Percentiles rank a stretch among this genome's conserved stretches.
phyloP scores from a whole-genome alignment of 2,329 filamentous ascomycete genomes.

The Furcasterigmium sp. region DNA sequence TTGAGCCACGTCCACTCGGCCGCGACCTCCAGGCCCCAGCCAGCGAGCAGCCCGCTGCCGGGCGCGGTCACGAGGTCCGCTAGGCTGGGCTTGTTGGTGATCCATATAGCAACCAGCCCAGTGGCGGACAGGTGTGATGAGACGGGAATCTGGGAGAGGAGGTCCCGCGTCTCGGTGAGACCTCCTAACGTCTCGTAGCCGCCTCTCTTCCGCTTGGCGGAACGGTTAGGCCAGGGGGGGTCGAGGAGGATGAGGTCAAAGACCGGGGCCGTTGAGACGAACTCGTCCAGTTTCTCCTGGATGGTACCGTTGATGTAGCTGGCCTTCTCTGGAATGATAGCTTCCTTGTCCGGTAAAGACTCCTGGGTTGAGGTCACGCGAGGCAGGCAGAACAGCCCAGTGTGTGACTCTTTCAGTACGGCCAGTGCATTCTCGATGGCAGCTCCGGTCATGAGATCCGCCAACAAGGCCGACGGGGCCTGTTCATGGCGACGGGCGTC shows the following conservation, averaged over 20 bases:
- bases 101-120: constrained; percentile 66
- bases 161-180: constrained; percentile 37
- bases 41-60: constrained; percentile 52
- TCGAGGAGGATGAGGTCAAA: constrained; percentile 71
- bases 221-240: constrained; percentile 78
- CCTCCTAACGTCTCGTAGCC: constrained; percentile 42
- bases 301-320: constrained; percentile 44
- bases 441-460: constrained; percentile 48
- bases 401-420: constrained; percentile 23
- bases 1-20: constrained; percentile 81
- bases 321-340: constrained; percentile 34
- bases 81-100: constrained; percentile 66
- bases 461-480: constrained; percentile 41
- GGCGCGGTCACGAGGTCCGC: constrained; percentile 48
- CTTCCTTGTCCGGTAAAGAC: constrained; percentile 1
- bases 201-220: constrained; percentile 54
- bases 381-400: constrained; percentile 42
- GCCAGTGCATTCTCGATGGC: constrained; percentile 38
- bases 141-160: constrained; percentile 54
- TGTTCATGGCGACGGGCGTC: constrained; percentile 24
- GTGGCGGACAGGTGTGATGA: constrained; percentile 43
- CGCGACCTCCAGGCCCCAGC: constrained; percentile 60
- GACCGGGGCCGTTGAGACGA: constrained; percentile 36
- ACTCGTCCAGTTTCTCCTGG: constrained; percentile 29
- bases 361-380: constrained; percentile 21